phyloP scores from a whole-genome alignment of 202 grass and related monocot species.

The Elaeis oleifera region DNA sequence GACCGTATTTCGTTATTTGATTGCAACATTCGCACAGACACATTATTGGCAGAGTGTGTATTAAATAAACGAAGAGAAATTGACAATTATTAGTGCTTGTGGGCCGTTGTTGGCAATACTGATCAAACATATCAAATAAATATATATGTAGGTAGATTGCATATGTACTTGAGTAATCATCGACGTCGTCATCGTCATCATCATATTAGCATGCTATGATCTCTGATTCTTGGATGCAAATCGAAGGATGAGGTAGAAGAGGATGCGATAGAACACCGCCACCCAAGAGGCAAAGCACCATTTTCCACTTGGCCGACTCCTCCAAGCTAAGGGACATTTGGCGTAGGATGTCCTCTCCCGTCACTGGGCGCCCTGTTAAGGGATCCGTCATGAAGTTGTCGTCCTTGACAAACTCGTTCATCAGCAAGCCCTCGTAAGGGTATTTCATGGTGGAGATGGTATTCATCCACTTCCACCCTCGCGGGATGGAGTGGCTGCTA shows the following conservation, averaged over 20 bases:
- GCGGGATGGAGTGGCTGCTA: slow-evolving; percentile 34
- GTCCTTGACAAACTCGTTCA: slow-evolving; percentile 42
- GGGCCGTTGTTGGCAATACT: too few relatives aligned
- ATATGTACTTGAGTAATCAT: too few relatives aligned
- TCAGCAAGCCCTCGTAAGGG: slow-evolving; percentile 55
- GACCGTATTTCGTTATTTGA: too few relatives aligned
- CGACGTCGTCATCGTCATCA: too few relatives aligned
- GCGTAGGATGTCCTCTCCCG: slow-evolving; percentile 40
- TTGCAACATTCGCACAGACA: too few relatives aligned
- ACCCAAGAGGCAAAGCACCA: slow-evolving; percentile 56
- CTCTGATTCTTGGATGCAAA: slow-evolving; percentile 70
- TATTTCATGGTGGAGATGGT: slow-evolving; percentile 56
- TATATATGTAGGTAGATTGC: too few relatives aligned
- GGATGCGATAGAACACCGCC: slow-evolving; percentile 49
- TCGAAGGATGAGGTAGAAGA: slow-evolving; percentile 56
- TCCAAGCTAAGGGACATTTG: slow-evolving; percentile 30
- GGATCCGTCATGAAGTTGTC: slow-evolving; percentile 15
- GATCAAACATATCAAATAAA: too few relatives aligned
- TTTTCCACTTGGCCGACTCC: slow-evolving; percentile 45
- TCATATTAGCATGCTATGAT: too few relatives aligned
- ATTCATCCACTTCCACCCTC: slow-evolving; percentile 60
- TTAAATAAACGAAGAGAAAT: too few relatives aligned
- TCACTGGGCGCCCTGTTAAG: background rate
- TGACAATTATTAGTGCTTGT: too few relatives aligned
- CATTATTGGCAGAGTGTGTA: too few relatives aligned